phyloP scores from a whole-genome alignment of 768 basidiomycete genomes.

The Leccinum longicurvipes region DNA sequence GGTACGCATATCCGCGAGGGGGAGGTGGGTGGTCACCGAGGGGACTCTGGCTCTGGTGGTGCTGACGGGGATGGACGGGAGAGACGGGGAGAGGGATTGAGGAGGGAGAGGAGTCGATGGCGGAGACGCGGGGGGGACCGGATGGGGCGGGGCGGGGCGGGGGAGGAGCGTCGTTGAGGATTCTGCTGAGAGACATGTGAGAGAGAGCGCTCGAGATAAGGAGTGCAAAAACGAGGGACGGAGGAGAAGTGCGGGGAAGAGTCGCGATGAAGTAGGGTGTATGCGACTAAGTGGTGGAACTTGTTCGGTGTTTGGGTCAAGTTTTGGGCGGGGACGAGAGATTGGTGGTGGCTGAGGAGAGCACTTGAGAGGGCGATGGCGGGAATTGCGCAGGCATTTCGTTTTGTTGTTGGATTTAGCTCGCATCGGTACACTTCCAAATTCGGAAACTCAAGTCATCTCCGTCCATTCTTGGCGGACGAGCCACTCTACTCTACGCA shows the following conservation, averaged over 20 bases:
- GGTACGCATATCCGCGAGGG: conserved; percentile 35
- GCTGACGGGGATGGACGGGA: conserved; percentile 19
- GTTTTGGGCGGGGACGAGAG: neutral
- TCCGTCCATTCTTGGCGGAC: conserved; percentile 28
- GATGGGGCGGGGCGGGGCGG: conserved; percentile 32
- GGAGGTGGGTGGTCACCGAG: conserved; percentile 31
- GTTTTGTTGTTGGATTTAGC: conserved; percentile 37
- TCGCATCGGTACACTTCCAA: conserved; percentile 32
- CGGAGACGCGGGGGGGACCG: conserved; percentile 16
- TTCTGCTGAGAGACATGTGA: conserved; percentile 73
- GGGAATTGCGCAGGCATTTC: conserved; percentile 34
- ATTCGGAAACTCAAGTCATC: conserved; percentile 27
- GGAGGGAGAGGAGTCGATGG: conserved; percentile 18
- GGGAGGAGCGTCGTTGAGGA: conserved; percentile 72
- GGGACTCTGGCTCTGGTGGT: conserved; percentile 29
- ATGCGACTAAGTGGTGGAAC: neutral
- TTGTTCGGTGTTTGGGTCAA: neutral
- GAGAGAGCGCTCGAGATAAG: conserved; percentile 4
- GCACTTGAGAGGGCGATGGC: conserved; percentile 26
- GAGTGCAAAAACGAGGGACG: neutral
- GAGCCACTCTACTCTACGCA: conserved; percentile 22
- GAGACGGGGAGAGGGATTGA: conserved; percentile 23
- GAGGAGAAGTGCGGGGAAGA: neutral
- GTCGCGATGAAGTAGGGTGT: neutral
- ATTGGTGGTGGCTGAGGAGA: conserved; percentile 17